Percentiles rank a stretch among this genome's conserved stretches.
Conservation (phyloP, 1,139 yeast species). For the Debaryomyces udenii region DNA sequence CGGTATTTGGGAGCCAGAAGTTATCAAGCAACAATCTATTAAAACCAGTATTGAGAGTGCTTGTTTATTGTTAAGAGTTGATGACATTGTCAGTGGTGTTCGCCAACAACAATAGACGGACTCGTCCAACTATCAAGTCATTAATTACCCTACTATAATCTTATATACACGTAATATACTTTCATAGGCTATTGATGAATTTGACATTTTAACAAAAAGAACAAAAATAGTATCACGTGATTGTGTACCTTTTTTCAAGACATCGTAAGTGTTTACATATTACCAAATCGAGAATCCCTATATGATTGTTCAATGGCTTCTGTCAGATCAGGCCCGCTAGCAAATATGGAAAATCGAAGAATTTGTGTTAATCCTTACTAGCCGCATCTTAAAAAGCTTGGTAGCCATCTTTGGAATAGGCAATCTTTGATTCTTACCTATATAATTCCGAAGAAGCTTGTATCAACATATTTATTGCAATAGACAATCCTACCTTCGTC, state of each 20-base stretch:
- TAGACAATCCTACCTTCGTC: too few species aligned
- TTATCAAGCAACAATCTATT: constrained; percentile 92
- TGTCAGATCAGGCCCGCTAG: constrained; percentile 4
- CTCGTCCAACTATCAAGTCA: neutral
- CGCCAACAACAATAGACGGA: constrained; percentile 43
- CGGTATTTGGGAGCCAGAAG: constrained; percentile 99
- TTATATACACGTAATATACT: constrained; percentile 7
- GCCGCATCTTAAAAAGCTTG: constrained; percentile 3
- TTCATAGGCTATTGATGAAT: neutral
- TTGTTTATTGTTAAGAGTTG: constrained; percentile 89
- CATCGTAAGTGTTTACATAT: constrained; percentile 5
- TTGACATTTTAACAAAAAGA: too few species aligned
- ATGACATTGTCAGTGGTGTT: constrained; percentile 96
- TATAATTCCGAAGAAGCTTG: too few species aligned
- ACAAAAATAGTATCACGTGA: neutral
- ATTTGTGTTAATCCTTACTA: neutral
- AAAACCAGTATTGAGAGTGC: constrained; percentile 98
- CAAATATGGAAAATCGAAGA: neutral
- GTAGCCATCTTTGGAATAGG: neutral
- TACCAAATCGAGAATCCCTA: constrained; percentile 1
- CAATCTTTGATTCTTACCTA: neutral
- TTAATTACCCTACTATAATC: constrained; percentile 1
- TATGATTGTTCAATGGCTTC: constrained; percentile 5
- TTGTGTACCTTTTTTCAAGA: neutral
- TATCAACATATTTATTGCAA: too few species aligned